A percentile compares a stretch with the other conserved stretches of the same genome.
Conservation (phyloP, 129 eudicot species). For the Helianthus annuus region DNA sequence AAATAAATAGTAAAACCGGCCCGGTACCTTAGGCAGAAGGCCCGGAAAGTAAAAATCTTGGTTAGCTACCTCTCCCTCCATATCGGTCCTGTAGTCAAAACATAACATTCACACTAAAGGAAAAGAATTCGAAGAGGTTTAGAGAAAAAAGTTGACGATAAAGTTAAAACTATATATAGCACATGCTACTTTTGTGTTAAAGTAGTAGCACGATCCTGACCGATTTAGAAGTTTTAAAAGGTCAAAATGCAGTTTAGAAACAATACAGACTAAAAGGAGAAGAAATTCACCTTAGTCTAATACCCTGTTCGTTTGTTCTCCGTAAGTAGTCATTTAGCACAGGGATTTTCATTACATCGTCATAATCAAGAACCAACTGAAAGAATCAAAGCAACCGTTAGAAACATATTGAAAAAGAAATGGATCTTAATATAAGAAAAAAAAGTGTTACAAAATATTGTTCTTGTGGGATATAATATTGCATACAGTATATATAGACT, state of each 20-base stretch:
- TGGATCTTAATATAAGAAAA: constrained; percentile 1
- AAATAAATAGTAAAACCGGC: constrained; percentile 79
- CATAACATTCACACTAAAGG: neutral
- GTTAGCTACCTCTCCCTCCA: constrained; percentile 78
- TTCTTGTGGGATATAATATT: neutral
- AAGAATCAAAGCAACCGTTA: constrained; percentile 13
- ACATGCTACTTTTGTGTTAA: neutral
- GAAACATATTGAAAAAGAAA: neutral
- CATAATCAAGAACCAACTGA: constrained; percentile 85
- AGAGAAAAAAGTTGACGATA: neutral
- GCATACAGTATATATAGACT: neutral
- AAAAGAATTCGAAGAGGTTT: neutral
- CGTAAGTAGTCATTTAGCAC: constrained; percentile 43
- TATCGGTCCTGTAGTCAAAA: constrained; percentile 46
- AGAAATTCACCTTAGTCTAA: constrained; percentile 56
- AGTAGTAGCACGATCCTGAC: neutral
- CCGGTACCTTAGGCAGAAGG: constrained; percentile 79
- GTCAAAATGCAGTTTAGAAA: constrained; percentile 4
- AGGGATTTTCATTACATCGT: constrained; percentile 76
- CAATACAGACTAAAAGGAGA: neutral
- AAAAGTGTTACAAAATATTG: neutral
- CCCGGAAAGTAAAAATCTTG: constrained; percentile 69
- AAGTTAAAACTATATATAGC: neutral
- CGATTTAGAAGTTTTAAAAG: constrained; percentile 9
- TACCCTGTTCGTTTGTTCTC: constrained; percentile 30